A percentile compares a stretch with the other conserved stretches of the same genome.
These are phyloP conservation scores for Chrysosporium keratinophilum DNA, from an alignment of 2,329 filamentous ascomycete species.

Conservation along the genomic window DNA sequence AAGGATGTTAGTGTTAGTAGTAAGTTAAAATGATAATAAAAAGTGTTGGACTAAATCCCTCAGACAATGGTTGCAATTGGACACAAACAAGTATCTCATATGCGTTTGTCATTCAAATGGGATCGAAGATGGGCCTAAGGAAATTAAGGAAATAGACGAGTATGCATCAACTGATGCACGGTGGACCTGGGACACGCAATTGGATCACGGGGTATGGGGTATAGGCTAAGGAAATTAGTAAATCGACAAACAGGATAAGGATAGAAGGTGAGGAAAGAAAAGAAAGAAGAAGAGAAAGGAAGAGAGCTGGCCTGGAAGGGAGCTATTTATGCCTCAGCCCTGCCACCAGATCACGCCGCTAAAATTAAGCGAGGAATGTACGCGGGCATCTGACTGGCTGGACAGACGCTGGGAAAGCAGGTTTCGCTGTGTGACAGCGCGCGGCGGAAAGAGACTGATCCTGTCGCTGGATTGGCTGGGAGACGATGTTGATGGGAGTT, in stretches of 20 bases:
- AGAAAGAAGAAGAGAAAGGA: neutral
- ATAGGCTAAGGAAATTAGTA: no score
- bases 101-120: no score
- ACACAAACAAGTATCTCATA: no score
- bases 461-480: neutral
- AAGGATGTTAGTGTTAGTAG: no score
- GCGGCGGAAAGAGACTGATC: neutral
- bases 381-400: constrained; percentile 5
- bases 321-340: constrained; percentile 13
- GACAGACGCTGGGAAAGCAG: neutral
- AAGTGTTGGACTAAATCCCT: no score
- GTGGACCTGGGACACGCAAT: no score
- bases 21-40: no score
- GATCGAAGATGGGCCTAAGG: no score
- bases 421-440: neutral
- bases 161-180: no score
- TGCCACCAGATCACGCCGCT: constrained; percentile 7
- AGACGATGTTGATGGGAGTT: neutral
- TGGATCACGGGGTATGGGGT: no score
- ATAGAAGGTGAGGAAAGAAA: neutral
- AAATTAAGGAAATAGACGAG: no score
- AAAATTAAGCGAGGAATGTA: constrained; percentile 9
- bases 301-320: neutral
- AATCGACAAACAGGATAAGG: neutral
- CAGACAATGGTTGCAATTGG: no score